Evolutionary conservation across 1,284 basidiomycete species (phyloP), one percentile per base, ranked within the genome.

Genomic region (Peniophora sp.): DNA sequence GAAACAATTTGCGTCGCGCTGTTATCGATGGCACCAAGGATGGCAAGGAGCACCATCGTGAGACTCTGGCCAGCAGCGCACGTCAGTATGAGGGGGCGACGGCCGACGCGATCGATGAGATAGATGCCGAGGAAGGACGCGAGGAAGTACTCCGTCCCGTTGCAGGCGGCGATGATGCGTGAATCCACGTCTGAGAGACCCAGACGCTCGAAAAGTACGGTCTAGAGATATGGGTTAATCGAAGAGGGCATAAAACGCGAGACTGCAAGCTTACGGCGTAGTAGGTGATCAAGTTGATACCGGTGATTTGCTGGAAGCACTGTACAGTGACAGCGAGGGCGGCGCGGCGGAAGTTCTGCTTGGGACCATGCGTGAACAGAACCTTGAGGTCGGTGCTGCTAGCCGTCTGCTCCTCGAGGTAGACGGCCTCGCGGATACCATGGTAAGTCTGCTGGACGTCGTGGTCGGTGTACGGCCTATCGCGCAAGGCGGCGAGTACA

Each of bases 241-340:
- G 23, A 49, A n/a, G 37, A 5, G 18, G 8, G 5, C 15, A 15
- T 8, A 46, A 37, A 50, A 34, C 36, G 17, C 6, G 17, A 14
- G 24, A 39, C n/a, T 41, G n/a, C n/a, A n/a, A 22, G 65, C 46
- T 51, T 50, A 69, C 32, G 10, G 70, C 75, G 50, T 67, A 83
- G 66, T 85, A 85, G 10, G 81, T 85, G 57, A 87, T 81, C 11
- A 86, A 55, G 56, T 88, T 88, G 59, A 78, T 77, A 27, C 74
- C 76, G 14, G 77, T 77, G 24, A 85, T 78, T 61, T 88, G 85
- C 62, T 88, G 83, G 67, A 87, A 85, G 58, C 79, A 81, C 57
- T 87, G 85, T 46, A 76, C 74, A 47, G 78, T 68, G 50, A 85
- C 67, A 3, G 76, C 85, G 18, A 87, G 65, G 47, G 70, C 64